Evolutionary conservation across 2,329 filamentous ascomycete species (phyloP).

Genomic region (Diaporthe sp.): DNA sequence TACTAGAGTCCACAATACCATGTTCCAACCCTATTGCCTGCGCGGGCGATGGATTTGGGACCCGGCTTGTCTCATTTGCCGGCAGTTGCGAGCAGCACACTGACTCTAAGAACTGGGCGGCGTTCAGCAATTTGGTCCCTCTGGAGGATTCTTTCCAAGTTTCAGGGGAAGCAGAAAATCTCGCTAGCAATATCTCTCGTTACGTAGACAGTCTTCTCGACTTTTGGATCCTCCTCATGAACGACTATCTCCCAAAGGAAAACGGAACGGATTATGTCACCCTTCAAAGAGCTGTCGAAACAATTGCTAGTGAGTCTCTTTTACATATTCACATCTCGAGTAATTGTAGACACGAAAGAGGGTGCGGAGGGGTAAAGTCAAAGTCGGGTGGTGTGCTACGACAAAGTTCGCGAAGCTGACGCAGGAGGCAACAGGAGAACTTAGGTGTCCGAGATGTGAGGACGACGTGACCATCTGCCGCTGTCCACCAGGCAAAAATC

Average conservation of each 20-base stretch:
- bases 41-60: not conserved
- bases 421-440: not conserved
- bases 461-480: slow-evolving; percentile 5
- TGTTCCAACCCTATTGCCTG: slow-evolving; percentile 9
- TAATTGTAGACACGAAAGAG: not conserved
- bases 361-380: not conserved
- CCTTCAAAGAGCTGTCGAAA: not conserved
- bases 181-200: not conserved
- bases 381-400: not conserved
- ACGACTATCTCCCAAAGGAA: not conserved
- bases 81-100: slow-evolving; percentile 1
- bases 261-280: not conserved
- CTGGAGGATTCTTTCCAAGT: not conserved
- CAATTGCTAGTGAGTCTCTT: not conserved
- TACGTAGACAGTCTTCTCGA: not conserved
- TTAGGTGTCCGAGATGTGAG: not conserved
- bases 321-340: not conserved
- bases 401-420: not conserved
- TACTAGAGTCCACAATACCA: not conserved
- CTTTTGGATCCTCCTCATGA: not conserved
- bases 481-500: not conserved
- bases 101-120: not conserved
- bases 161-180: not conserved
- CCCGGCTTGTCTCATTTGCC: not conserved
- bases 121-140: not conserved